Evolutionary conservation across 345 rosid species (phyloP).

Genomic region (Dipteronia dyeriana): DNA sequence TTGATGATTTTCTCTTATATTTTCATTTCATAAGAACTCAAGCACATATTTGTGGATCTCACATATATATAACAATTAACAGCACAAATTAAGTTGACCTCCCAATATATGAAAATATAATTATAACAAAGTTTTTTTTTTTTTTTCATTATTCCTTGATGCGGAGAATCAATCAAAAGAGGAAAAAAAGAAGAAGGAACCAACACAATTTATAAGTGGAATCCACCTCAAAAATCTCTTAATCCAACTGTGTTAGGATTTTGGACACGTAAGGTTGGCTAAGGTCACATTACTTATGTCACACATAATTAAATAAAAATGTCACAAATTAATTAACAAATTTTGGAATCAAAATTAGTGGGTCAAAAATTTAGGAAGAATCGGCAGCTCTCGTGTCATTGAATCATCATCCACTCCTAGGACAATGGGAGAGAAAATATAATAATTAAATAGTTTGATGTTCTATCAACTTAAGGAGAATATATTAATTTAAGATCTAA

Average conservation of each 20-base stretch:
- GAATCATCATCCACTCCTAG: conserved; percentile 32
- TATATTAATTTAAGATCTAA: background rate
- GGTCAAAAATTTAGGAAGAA: background rate
- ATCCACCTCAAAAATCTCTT: conserved; percentile 15
- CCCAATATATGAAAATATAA: no score
- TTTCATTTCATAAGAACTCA: no score
- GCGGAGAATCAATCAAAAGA: background rate
- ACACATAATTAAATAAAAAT: background rate
- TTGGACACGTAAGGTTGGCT: background rate
- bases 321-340: background rate
- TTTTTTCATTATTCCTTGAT: background rate
- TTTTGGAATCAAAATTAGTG: background rate
- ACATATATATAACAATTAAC: no score
- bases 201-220: conserved; percentile 17
- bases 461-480: conserved; percentile 16
- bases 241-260: conserved; percentile 20
- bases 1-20: no score
- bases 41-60: no score
- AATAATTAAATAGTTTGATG: conserved; percentile 5
- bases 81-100: no score
- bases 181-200: background rate
- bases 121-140: no score
- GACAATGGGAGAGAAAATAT: background rate
- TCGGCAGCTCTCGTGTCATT: conserved; percentile 9
- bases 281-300: background rate